phyloP scores from a whole-genome alignment of 495 filamentous ascomycete species.

The Lepidopterella palustris region DNA sequence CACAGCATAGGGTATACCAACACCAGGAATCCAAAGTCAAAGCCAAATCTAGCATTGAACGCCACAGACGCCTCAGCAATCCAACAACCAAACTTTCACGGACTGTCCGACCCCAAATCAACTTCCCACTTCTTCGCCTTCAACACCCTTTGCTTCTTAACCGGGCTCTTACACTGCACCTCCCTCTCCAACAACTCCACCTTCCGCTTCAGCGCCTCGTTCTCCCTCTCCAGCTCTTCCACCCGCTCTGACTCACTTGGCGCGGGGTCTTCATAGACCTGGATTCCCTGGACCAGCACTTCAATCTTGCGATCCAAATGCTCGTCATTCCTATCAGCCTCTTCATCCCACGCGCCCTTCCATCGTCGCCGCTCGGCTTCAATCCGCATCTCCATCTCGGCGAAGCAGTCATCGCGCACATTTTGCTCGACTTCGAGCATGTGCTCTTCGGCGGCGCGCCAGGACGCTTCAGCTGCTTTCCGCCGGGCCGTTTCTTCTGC shows the following conservation, averaged over 20 bases:
- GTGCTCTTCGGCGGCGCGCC: constrained; percentile 53
- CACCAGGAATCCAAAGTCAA: too few species aligned
- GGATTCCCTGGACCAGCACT: constrained; percentile 55
- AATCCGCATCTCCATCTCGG: constrained; percentile 74
- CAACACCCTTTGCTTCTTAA: constrained; percentile 34
- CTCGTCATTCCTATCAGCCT: constrained; percentile 62
- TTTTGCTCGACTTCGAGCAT: constrained; percentile 70
- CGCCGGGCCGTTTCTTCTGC: constrained; percentile 57
- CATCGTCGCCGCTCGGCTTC: constrained; percentile 68
- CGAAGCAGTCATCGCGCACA: constrained; percentile 82
- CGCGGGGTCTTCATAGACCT: constrained; percentile 24
- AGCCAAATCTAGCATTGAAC: too few species aligned
- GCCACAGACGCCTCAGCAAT: too few species aligned
- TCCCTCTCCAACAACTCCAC: constrained; percentile 30
- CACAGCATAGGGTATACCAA: too few species aligned
- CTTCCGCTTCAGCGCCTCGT: constrained; percentile 27
- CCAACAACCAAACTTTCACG: background rate
- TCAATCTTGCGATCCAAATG: constrained; percentile 89
- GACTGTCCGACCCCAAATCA: constrained; percentile 13
- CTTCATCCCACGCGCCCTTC: constrained; percentile 64
- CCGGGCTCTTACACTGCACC: constrained; percentile 28
- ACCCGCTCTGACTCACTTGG: constrained; percentile 3
- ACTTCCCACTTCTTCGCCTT: constrained; percentile 41
- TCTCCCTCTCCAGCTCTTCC: constrained; percentile 33
- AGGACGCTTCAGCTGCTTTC: constrained; percentile 37